phyloP scores from a whole-genome alignment of 164 flowering plant species.

The Stephania cephalantha region DNA sequence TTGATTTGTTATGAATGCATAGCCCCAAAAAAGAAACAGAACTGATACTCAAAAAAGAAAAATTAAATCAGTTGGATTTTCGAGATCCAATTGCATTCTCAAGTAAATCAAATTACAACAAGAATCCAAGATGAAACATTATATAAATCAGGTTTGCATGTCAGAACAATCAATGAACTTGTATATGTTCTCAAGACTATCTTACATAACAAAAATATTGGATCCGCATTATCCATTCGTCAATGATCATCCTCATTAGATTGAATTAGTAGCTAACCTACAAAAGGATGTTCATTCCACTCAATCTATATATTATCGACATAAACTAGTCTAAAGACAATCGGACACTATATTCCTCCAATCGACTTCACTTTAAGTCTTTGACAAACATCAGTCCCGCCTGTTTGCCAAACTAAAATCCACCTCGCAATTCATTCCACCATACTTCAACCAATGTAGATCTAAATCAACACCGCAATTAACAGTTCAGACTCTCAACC shows the following conservation, averaged over 20 bases:
- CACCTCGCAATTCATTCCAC: background rate
- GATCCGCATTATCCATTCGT: background rate
- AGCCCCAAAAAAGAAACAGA: background rate
- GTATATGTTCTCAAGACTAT: background rate
- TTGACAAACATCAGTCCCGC: background rate
- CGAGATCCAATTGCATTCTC: background rate
- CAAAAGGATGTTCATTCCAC: background rate
- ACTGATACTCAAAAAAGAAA: background rate
- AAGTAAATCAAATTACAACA: background rate
- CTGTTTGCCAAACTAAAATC: background rate
- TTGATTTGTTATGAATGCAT: background rate
- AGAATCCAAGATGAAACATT: background rate
- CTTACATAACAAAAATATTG: background rate
- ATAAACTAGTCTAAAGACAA: background rate
- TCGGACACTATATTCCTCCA: background rate
- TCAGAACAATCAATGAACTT: background rate
- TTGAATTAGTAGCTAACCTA: background rate
- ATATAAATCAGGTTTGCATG: background rate
- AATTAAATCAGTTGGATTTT: background rate
- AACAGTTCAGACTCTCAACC: no score
- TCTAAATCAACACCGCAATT: background rate
- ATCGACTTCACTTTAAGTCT: background rate
- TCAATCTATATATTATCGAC: background rate
- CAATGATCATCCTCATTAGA: background rate
- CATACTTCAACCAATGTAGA: background rate